A percentile compares a stretch with the other conserved stretches of the same genome.
phyloP scores from a whole-genome alignment of 495 filamentous ascomycete species.

The Aspergillus indologenus region DNA sequence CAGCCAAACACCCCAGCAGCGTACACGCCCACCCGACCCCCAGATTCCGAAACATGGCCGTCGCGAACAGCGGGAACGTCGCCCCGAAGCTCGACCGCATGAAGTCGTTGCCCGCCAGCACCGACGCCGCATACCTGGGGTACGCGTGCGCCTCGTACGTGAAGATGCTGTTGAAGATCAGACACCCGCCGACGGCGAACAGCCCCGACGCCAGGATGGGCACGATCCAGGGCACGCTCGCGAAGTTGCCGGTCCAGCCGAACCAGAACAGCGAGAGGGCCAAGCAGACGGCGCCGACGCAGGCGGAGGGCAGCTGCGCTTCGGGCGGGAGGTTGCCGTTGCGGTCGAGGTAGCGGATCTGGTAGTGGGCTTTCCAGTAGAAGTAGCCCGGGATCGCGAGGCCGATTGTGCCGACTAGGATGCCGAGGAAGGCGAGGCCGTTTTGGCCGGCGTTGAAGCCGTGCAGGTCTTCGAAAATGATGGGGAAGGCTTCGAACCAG shows the following conservation, averaged over 20 bases:
- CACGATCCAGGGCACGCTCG: no score
- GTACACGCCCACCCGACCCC: conserved; percentile 58
- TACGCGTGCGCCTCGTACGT: conserved; percentile 48
- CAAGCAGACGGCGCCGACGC: conserved; percentile 45
- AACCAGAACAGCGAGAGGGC: conserved; percentile 60
- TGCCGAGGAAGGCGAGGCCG: conserved; percentile 51
- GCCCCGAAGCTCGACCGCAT: conserved; percentile 46
- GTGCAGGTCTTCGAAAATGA: conserved; percentile 49
- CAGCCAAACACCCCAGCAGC: conserved; percentile 55
- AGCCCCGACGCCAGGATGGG: no score
- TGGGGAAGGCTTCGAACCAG: conserved; percentile 58
- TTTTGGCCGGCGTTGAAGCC: conserved; percentile 44
- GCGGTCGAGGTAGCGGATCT: conserved; percentile 39
- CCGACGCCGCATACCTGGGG: conserved; percentile 43
- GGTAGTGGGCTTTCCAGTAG: conserved; percentile 25
- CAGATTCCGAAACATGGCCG: conserved; percentile 52
- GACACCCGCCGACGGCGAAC: no score
- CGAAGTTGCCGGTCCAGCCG: conserved; percentile 53
- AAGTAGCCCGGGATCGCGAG: conserved; percentile 45
- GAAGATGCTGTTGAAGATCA: no score
- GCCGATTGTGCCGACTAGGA: conserved; percentile 40
- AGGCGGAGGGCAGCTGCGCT: conserved; percentile 48
- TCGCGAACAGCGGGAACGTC: conserved; percentile 49
- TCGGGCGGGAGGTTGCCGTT: conserved; percentile 37
- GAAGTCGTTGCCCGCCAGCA: conserved; percentile 52